Evolutionary conservation across 495 filamentous ascomycete species (phyloP).

Genomic region (Aspergillus nanangensis): DNA sequence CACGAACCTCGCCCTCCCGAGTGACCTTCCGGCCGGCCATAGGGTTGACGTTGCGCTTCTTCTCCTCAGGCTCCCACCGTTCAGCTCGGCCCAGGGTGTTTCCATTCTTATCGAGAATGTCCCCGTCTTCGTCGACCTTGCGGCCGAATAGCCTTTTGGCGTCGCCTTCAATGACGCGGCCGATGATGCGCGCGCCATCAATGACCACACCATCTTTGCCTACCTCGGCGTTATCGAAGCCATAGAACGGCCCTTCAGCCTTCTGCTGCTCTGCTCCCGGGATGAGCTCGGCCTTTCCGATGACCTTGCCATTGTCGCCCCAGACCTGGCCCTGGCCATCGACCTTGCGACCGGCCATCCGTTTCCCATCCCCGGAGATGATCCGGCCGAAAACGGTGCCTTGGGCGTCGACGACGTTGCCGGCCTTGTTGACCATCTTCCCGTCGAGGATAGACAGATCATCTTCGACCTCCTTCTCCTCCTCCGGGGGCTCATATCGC

Average conservation of each 20-base stretch:
- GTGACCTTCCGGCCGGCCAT: constrained; percentile 78
- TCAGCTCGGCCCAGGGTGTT: constrained; percentile 79
- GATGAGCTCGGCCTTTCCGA: constrained; percentile 76
- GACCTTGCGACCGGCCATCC: constrained; percentile 73
- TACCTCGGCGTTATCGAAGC: constrained; percentile 67
- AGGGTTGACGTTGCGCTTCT: constrained; percentile 59
- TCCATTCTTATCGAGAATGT: constrained; percentile 76
- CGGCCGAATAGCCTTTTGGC: constrained; percentile 67
- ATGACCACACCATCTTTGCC: constrained; percentile 72
- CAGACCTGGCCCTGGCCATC: constrained; percentile 78
- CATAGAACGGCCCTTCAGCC: constrained; percentile 76
- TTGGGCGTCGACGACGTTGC: constrained; percentile 72
- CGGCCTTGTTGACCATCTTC: constrained; percentile 80
- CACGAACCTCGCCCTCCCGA: constrained; percentile 76
- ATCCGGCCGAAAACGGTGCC: constrained; percentile 76
- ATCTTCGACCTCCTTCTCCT: constrained; percentile 35
- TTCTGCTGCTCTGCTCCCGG: constrained; percentile 62
- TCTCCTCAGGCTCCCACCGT: constrained; percentile 75
- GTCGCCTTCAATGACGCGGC: constrained; percentile 70
- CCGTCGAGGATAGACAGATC: constrained; percentile 72
- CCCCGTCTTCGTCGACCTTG: constrained; percentile 76
- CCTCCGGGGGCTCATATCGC: constrained; percentile 58
- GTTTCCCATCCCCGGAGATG: constrained; percentile 67
- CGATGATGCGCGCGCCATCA: constrained; percentile 59
- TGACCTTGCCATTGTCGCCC: constrained; percentile 73